These are phyloP conservation scores for Tetrapisispora taiwanensis DNA, from an alignment of 805 yeast species.

Conservation along the genomic window DNA sequence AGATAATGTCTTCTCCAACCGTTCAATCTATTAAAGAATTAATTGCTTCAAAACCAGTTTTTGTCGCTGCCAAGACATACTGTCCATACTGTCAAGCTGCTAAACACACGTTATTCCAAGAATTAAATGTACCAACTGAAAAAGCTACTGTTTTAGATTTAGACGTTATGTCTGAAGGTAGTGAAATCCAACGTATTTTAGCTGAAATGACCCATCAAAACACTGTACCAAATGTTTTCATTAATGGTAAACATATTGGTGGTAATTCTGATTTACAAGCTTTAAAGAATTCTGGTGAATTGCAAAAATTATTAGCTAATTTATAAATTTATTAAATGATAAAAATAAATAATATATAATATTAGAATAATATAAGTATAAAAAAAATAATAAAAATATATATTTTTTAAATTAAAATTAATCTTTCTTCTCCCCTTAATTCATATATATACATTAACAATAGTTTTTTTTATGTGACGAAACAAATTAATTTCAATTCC, in stretches of 20 bases:
- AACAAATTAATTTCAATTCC: no score
- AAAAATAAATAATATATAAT: no score
- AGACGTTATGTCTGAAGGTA: slow-evolving; percentile 55
- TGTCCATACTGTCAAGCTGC: slow-evolving; percentile 56
- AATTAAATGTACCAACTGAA: slow-evolving; percentile 35
- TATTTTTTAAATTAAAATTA: no score
- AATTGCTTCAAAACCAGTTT: slow-evolving; percentile 55
- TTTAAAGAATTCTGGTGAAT: slow-evolving; percentile 50
- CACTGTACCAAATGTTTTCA: slow-evolving; percentile 88
- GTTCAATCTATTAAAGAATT: slow-evolving; percentile 48
- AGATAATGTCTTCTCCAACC: slow-evolving; percentile 46
- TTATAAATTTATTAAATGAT: slow-evolving; percentile 12
- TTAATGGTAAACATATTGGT: slow-evolving; percentile 85
- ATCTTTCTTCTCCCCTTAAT: no score
- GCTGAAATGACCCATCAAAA: slow-evolving; percentile 72
- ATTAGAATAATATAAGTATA: no score
- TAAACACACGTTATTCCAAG: slow-evolving; percentile 28
- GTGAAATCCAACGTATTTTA: slow-evolving; percentile 70
- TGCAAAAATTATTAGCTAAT: slow-evolving; percentile 27
- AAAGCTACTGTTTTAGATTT: slow-evolving; percentile 33
- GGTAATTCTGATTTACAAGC: slow-evolving; percentile 86
- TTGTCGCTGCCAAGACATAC: slow-evolving; percentile 72
- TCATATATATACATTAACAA: no score
- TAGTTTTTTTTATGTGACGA: no score
- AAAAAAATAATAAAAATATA: no score